Base-by-base conservation (phyloP, 805 yeast species). In the Lipomyces yamadae region DNA sequence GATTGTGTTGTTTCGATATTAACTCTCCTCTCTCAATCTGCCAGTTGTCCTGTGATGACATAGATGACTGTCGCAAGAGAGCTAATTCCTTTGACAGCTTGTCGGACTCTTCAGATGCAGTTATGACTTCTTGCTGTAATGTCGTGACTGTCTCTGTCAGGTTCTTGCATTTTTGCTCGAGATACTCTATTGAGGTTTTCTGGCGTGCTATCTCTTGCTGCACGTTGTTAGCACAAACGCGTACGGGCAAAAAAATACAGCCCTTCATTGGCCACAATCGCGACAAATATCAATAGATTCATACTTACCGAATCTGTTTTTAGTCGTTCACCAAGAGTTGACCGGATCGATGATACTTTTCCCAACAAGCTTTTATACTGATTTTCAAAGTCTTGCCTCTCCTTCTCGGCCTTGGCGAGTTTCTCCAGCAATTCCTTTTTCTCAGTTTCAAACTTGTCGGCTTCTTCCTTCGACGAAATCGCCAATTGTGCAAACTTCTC, bases 351-450 rank as follows among this genome's bases (percentile, higher is more conserved):
- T 5, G 78, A 70, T 37, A 80, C 77, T 59, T 78, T 76, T 45
- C 76, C 80, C 34, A 78, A 71, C 13, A 80, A 71, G 30, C 69
- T 69, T 60, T 79, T 78, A 61, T 86, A 76, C 69, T 84, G 85
- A 24, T 72, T 76, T 57, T 79, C 82, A 18, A 74, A 70, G 32
- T 76, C 77, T 45, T 78, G 82, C 30, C 83, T 76, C 57, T 79
- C 80, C 18, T 81, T 84, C 70, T 85, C 84, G 0, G 84, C 81
- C 3, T 78, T 79, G 54, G 84, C 91, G 24, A 90, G 78, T 71
- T 89, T 90, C 2, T 76, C 78, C 73, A 89, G 88, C 0, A 91
- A 29, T 35, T 10, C 29, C 8, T 45, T 13, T 50, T 53, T 50
- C 45, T 13, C 35, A 52, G 52, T 53, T 4, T 39, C 35, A 48